These are phyloP conservation scores for Usnea hakonensis DNA, from an alignment of 495 filamentous ascomycete genomes.

Conservation along the genomic window DNA sequence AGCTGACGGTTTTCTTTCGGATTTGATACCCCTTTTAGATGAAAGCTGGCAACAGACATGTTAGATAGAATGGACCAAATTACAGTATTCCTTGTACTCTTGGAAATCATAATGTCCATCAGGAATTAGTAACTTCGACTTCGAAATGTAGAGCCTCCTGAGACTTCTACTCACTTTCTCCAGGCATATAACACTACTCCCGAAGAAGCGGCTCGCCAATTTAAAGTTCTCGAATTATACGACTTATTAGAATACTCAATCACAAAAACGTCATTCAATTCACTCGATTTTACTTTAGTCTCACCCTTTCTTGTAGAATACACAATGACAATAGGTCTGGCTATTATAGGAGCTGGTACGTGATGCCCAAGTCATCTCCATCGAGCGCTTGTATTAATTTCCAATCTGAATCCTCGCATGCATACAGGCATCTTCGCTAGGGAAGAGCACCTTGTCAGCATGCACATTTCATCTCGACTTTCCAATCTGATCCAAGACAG, in stretches of 20 bases:
- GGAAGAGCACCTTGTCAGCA: slow-evolving; percentile 36
- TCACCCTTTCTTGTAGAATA: not conserved
- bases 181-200: too few species aligned
- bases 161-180: too few species aligned
- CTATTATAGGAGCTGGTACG: slow-evolving; percentile 18
- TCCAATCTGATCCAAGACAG: not conserved
- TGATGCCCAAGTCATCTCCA: slow-evolving; percentile 1
- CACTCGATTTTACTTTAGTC: not conserved
- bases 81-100: not conserved
- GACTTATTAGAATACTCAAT: too few species aligned
- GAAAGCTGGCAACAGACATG: slow-evolving; percentile 1
- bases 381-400: not conserved
- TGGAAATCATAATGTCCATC: not conserved
- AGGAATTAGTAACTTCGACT: too few species aligned
- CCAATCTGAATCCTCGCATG: not conserved
- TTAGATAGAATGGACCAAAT: not conserved
- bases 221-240: too few species aligned
- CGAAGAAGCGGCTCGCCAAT: too few species aligned
- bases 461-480: not conserved
- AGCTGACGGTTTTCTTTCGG: not conserved
- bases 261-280: not conserved
- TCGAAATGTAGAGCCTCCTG: too few species aligned
- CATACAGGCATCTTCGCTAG: slow-evolving; percentile 36
- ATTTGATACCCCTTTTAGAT: slow-evolving; percentile 2
- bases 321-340: slow-evolving; percentile 20